Conservation (phyloP, 495 filamentous ascomycete species). For the Thozetella sp. region DNA sequence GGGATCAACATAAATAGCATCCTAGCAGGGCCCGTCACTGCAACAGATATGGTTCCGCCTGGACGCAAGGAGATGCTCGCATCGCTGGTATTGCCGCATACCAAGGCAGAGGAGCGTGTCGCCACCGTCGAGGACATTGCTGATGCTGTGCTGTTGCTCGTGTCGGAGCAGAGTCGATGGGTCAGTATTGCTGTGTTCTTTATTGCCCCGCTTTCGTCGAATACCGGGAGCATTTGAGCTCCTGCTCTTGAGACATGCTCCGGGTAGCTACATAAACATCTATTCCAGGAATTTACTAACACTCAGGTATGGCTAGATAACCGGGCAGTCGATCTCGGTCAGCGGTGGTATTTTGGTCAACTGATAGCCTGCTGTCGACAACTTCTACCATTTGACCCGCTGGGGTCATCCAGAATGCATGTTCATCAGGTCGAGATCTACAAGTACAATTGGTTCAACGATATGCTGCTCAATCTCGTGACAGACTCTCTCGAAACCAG, state of each 20-base stretch:
- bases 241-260: no score
- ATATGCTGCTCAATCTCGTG: not conserved
- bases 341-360: not conserved
- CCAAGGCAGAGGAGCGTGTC: constrained; percentile 12
- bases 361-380: not conserved
- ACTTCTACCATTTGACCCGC: no score
- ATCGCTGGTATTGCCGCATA: not conserved
- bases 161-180: constrained; percentile 45
- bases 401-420: no score
- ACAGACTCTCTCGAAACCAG: not conserved
- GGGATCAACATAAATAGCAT: not conserved
- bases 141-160: constrained; percentile 38
- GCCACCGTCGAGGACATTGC: constrained; percentile 37
- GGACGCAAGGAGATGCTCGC: not conserved
- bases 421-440: no score
- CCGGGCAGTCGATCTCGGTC: not conserved
- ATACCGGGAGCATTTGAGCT: no score
- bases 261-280: no score
- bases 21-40: not conserved
- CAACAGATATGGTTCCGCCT: not conserved
- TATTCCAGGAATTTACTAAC: no score
- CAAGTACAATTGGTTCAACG: no score
- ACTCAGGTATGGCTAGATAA: no score
- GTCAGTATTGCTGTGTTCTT: no score
- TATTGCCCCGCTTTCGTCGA: no score